Percentiles rank a stretch among this genome's conserved stretches.
These are phyloP conservation scores for Aspergillus heteromorphus DNA, from an alignment of 495 filamentous ascomycete genomes.

Conservation along the genomic window DNA sequence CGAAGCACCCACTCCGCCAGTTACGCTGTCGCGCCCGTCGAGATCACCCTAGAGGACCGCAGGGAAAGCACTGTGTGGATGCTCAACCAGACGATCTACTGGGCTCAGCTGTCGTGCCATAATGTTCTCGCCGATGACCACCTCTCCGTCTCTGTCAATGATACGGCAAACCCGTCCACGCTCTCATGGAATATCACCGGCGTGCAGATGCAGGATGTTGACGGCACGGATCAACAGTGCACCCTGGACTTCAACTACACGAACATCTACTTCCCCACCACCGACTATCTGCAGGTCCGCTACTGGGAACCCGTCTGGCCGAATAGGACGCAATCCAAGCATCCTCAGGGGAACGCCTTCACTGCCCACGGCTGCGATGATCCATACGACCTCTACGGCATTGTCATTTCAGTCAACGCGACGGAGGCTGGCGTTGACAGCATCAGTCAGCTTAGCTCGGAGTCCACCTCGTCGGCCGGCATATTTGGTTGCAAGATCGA, in stretches of 20 bases:
- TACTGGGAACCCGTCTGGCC: constrained; percentile 35
- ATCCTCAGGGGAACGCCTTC: constrained; percentile 19
- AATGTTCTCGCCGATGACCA: constrained; percentile 18
- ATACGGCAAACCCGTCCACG: constrained; percentile 10
- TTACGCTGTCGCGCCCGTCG: constrained; percentile 34
- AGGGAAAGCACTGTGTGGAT: constrained; percentile 29
- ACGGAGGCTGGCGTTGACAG: constrained; percentile 7
- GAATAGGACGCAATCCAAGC: constrained; percentile 6
- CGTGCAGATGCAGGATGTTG: constrained; percentile 16
- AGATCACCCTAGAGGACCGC: constrained; percentile 23
- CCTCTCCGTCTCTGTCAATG: constrained; percentile 21
- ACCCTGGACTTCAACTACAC: constrained; percentile 30
- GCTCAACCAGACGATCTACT: constrained; percentile 36
- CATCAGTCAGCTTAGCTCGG: constrained; percentile 2
- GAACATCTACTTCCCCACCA: constrained; percentile 26
- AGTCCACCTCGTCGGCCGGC: constrained; percentile 24
- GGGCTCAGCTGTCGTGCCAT: constrained; percentile 27
- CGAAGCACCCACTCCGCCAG: constrained; percentile 25
- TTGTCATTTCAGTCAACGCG: constrained; percentile 33
- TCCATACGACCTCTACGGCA: constrained; percentile 35
- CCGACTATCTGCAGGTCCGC: constrained; percentile 34
- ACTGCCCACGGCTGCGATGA: constrained; percentile 24
- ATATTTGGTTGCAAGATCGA: constrained; percentile 35
- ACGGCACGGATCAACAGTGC: constrained; percentile 18
- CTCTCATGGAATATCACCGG: constrained; percentile 32